These are phyloP conservation scores for Nicotiana attenuata DNA, from an alignment of 257 asterid genomes.

Conservation along the genomic window DNA sequence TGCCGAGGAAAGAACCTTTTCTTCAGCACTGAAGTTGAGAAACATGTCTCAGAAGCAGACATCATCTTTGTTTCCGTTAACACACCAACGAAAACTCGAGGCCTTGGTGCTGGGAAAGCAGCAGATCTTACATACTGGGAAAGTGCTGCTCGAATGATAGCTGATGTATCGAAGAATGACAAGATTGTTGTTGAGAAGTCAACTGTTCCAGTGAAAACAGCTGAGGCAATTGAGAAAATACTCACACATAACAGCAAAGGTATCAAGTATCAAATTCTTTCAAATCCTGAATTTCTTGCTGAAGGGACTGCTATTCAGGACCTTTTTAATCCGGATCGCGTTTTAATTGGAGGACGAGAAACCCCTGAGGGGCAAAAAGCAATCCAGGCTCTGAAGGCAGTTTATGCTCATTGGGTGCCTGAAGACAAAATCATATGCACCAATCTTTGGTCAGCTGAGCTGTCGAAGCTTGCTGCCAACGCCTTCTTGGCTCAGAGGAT, in stretches of 20 bases:
- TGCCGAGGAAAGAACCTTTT: slow-evolving; percentile 34
- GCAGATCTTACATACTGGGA: slow-evolving; percentile 39
- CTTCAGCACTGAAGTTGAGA: slow-evolving; percentile 31
- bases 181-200: slow-evolving; percentile 36
- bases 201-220: slow-evolving; percentile 39
- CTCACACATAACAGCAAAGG: slow-evolving; percentile 33
- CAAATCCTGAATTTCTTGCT: slow-evolving; percentile 34
- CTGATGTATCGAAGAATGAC: slow-evolving; percentile 27
- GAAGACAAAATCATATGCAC: slow-evolving; percentile 22
- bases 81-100: slow-evolving; percentile 32
- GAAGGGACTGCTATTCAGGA: slow-evolving; percentile 37
- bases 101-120: slow-evolving; percentile 39
- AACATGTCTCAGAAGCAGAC: slow-evolving; percentile 30
- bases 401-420: slow-evolving; percentile 26
- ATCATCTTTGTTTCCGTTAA: slow-evolving; percentile 32
- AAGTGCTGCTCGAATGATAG: slow-evolving; percentile 38
- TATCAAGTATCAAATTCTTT: slow-evolving; percentile 27
- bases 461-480: slow-evolving; percentile 30
- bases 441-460: slow-evolving; percentile 29
- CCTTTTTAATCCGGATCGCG: slow-evolving; percentile 24
- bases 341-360: slow-evolving; percentile 25
- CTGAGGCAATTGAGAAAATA: slow-evolving; percentile 31
- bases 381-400: slow-evolving; percentile 20
- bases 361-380: slow-evolving; percentile 23
- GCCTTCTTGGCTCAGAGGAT: slow-evolving; percentile 37